A percentile compares a stretch with the other conserved stretches of the same genome.
phyloP scores from a whole-genome alignment of 352 stramenopile genomes.

The Pythium plurisporium region DNA sequence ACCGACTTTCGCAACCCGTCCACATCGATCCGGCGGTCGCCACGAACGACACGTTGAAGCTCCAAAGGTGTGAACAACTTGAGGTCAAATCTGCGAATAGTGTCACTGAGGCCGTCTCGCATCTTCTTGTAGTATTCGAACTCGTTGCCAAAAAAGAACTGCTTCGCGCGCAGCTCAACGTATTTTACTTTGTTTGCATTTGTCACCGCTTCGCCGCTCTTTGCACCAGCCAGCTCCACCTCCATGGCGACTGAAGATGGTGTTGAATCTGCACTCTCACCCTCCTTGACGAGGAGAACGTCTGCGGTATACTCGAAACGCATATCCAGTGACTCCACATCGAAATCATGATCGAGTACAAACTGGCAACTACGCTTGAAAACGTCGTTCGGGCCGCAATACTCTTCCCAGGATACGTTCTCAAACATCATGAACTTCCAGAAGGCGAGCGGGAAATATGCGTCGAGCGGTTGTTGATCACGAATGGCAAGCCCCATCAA shows the following conservation, averaged over 20 bases:
- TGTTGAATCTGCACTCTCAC: background rate
- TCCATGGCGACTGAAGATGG: constrained; percentile 42
- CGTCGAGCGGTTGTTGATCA: constrained; percentile 58
- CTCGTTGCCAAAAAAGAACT: constrained; percentile 64
- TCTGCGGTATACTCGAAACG: constrained; percentile 63
- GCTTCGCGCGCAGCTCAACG: constrained; percentile 49
- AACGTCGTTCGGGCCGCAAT: constrained; percentile 48
- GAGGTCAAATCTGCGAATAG: constrained; percentile 46
- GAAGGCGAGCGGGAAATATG: constrained; percentile 53
- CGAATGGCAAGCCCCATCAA: constrained; percentile 66
- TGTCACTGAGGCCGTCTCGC: constrained; percentile 51
- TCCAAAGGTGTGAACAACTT: constrained; percentile 56
- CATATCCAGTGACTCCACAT: constrained; percentile 44
- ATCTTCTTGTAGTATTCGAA: constrained; percentile 54
- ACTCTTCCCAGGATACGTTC: constrained; percentile 50
- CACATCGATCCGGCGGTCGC: constrained; percentile 53
- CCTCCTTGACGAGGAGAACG: constrained; percentile 31
- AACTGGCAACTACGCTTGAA: constrained; percentile 62
- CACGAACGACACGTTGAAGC: constrained; percentile 41
- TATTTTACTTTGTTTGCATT: constrained; percentile 71
- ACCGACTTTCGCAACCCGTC: constrained; percentile 44
- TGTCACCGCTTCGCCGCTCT: constrained; percentile 36
- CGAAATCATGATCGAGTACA: constrained; percentile 66
- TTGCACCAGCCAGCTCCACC: constrained; percentile 44
- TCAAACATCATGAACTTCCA: constrained; percentile 66